phyloP scores from a whole-genome alignment of 202 grass and related monocot genomes.

The Musa balbisiana region DNA sequence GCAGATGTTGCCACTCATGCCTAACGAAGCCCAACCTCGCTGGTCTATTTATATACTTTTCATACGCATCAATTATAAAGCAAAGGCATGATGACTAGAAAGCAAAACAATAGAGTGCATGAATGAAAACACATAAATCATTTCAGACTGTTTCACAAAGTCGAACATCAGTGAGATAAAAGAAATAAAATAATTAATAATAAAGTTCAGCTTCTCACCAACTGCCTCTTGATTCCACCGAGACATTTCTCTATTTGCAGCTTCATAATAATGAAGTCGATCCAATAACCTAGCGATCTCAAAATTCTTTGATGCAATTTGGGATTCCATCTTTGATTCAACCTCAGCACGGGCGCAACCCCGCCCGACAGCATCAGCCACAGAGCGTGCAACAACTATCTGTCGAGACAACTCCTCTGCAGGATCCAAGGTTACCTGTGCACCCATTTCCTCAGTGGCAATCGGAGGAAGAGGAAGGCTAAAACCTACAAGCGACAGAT shows the following conservation, averaged over 20 bases:
- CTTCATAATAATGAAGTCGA: slow-evolving; percentile 94
- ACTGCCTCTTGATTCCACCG: slow-evolving; percentile 98
- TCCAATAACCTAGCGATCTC: slow-evolving; percentile 84
- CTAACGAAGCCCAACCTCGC: too few relatives aligned
- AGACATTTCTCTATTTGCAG: slow-evolving; percentile 93
- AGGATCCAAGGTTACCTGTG: slow-evolving; percentile 48
- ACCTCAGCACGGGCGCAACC: slow-evolving; percentile 53
- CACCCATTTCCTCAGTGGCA: slow-evolving; percentile 29
- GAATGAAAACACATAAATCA: neutral
- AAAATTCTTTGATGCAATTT: slow-evolving; percentile 74
- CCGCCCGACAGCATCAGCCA: slow-evolving; percentile 49
- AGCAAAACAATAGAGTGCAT: neutral
- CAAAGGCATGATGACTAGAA: too few relatives aligned
- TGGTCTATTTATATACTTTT: too few relatives aligned
- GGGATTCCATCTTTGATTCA: slow-evolving; percentile 58
- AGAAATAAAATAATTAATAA: slow-evolving; percentile 15
- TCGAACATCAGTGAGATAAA: neutral
- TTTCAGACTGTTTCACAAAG: too few relatives aligned
- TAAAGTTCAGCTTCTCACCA: slow-evolving; percentile 35
- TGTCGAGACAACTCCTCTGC: slow-evolving; percentile 67
- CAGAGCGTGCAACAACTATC: slow-evolving; percentile 65
- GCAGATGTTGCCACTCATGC: too few relatives aligned
- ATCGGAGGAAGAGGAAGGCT: slow-evolving; percentile 38
- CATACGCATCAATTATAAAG: too few relatives aligned
- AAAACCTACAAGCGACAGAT: slow-evolving; percentile 58